Evolutionary conservation across 2,329 filamentous ascomycete genomes (phyloP), one percentile per base, ranked within the genome.

Genomic region (Capronia americana): DNA sequence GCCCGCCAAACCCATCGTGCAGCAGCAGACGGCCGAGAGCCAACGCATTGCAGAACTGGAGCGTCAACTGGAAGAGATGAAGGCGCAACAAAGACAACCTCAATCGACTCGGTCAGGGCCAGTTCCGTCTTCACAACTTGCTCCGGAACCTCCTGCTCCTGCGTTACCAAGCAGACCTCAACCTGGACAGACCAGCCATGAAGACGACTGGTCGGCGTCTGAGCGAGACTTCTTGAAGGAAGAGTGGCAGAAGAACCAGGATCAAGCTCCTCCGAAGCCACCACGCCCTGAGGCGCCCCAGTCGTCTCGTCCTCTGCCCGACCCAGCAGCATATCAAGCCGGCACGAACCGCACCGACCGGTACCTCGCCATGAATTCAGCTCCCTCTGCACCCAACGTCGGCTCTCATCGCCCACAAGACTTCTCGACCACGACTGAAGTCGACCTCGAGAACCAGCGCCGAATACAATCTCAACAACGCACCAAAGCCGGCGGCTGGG

Each of bases 31-130:
- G 6, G 62, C 82, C 2, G 86, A 94, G 76, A 87, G 83, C 69
- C 86, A 84, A 69, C 88, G 93, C 48, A 89, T 97, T 69, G 86
- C 86, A 73, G 90, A 97, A 75, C 84, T 98, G 4, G 94, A 98
- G 79, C 83, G 84, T 34, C 86, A 92, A 74, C 82, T 92, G 0
- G 87, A 88, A 73, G 84, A 87, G 73, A 89, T 90, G 14, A 86
- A 88, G 70, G 87, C 89, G 70, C 84, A 89, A 53, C 89, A 92
- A 74, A 82, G 82, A 46, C 83, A 66, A 11, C 7, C 48, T 11
- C 46, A 51, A 12, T 53, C 58, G 11, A 23, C 24, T 20, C 46
- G 58, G 23, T 14, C 48, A 20, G 23, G 23, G 11, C 53, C 53
- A 55, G 8, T 10, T 23, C 28, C 28, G 28, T 12, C 28, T 12